Evolutionary conservation across 2,329 filamentous ascomycete genomes (phyloP), one percentile per base, ranked within the genome.

Genomic region (Coniochaeta sp.): DNA sequence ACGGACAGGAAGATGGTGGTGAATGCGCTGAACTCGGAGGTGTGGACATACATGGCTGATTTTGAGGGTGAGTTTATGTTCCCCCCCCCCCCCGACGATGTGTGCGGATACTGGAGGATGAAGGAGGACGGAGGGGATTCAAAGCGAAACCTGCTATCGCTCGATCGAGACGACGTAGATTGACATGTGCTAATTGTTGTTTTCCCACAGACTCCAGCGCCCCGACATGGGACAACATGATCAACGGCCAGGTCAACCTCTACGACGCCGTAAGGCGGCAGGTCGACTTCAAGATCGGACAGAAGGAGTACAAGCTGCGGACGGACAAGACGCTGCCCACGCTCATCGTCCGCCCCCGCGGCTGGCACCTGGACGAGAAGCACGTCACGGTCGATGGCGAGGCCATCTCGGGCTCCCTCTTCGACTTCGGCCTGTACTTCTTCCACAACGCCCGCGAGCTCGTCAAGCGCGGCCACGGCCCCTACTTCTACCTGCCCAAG

Each of bases 1-100:
- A 96, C 91, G 6, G 94, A 97, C 72, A 82, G 94, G 60, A 99
- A 97, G 81, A 99, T 99, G 94, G 91, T 97, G 47, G 89, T 97
- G 57, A 99, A 99, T 69, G 94, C 94, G 9, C 67, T 97, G 67
- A 99, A 97, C 71, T 86, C 92, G 45, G 82, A 97, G 64, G 94
- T 97, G 22, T 97, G 89, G 87, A 97, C 92, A 52, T 99, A 97
- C 66, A 99, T 99, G 94, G 94, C 94, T 47, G 94, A 99, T 72
- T 95, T 99, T 60, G 94, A 99, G 74, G 92, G 91, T 94, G 70
- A 63, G 79, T 68, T 12, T 30, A 28, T 20, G 18, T 33, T 12
- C 24, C 27, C n/a, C n/a, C n/a, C n/a, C n/a, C n/a, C n/a, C n/a
- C n/a, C n/a, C 27, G 13, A 27, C 12, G 22, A 12, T 20, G n/a